These are phyloP conservation scores for Protea cynaroides DNA, from an alignment of 164 flowering plant genomes.

Conservation along the genomic window DNA sequence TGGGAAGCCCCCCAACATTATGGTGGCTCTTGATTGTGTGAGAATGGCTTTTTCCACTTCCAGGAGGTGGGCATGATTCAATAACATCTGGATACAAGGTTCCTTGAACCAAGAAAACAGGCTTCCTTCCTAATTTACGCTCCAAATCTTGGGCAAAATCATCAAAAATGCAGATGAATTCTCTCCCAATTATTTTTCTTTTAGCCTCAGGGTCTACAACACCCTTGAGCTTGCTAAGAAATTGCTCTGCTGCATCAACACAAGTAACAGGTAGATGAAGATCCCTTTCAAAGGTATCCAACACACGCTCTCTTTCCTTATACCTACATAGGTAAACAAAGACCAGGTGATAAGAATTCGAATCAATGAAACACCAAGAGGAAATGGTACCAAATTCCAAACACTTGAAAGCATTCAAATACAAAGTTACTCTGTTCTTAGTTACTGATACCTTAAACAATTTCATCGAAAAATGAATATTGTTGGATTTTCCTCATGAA, in stretches of 20 bases:
- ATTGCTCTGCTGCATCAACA: slow-evolving; percentile 73
- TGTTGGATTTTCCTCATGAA: background rate
- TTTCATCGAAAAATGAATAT: background rate
- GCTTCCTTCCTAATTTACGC: slow-evolving; percentile 54
- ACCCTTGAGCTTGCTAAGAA: slow-evolving; percentile 79
- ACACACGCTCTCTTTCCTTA: slow-evolving; percentile 82
- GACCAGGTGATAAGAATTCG: slow-evolving; percentile 2
- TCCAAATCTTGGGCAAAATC: slow-evolving; percentile 73
- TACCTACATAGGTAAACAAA: slow-evolving; percentile 37
- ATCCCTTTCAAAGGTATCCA: slow-evolving; percentile 82
- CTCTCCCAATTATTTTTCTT: slow-evolving; percentile 91
- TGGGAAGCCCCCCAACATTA: slow-evolving; percentile 98
- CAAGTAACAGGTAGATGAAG: slow-evolving; percentile 91
- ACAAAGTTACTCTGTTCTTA: background rate
- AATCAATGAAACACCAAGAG: slow-evolving; percentile 3
- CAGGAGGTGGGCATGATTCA: slow-evolving; percentile 99
- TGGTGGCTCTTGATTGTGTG: slow-evolving; percentile 99
- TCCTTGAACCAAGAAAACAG: slow-evolving; percentile 87
- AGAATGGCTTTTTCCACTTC: slow-evolving; percentile 87
- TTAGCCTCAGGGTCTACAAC: slow-evolving; percentile 86
- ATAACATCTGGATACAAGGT: slow-evolving; percentile 97
- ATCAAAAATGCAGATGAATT: slow-evolving; percentile 81
- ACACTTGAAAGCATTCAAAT: background rate
- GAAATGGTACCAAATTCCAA: background rate
- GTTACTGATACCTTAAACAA: background rate